Evolutionary conservation across 2,329 filamentous ascomycete genomes (phyloP).

Genomic region (Fusarium succisae): DNA sequence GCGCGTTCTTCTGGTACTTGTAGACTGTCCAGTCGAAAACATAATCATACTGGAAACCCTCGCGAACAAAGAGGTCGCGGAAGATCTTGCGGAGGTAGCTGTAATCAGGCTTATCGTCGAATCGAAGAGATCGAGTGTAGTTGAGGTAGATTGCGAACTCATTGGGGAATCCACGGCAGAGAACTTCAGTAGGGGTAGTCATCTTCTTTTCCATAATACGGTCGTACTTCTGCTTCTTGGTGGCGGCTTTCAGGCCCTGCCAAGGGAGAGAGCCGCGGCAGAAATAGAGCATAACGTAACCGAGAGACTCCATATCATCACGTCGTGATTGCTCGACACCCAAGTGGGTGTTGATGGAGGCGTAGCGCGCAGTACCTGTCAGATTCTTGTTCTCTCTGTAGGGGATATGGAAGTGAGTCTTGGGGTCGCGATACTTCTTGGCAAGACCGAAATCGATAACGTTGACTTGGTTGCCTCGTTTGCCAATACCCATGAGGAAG

Average conservation of each 20-base stretch:
- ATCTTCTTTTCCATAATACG: constrained; percentile 99
- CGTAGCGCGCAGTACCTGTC: constrained; percentile 97
- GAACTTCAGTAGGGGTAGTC: constrained; percentile 97
- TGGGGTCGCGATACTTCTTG: constrained; percentile 99
- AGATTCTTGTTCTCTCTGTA: constrained; percentile 99
- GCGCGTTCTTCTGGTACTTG: constrained; percentile 99
- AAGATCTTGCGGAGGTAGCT: constrained; percentile 99
- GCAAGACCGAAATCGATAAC: constrained; percentile 99
- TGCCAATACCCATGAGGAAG: constrained; percentile 99
- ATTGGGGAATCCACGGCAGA: constrained; percentile 98
- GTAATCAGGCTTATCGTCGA: constrained; percentile 99
- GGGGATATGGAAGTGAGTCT: constrained; percentile 99
- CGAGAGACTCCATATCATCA: constrained; percentile 99
- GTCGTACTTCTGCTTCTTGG: constrained; percentile 99
- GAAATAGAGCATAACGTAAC: constrained; percentile 99
- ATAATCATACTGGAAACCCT: constrained; percentile 99
- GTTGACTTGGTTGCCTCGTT: constrained; percentile 99
- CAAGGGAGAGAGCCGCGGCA: constrained; percentile 98
- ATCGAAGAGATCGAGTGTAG: constrained; percentile 97
- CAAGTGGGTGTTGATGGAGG: constrained; percentile 97
- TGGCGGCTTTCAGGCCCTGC: constrained; percentile 98
- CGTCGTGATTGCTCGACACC: constrained; percentile 99
- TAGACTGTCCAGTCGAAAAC: constrained; percentile 99
- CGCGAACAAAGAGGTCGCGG: constrained; percentile 97
- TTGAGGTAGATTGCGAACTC: constrained; percentile 99